Base-by-base conservation (phyloP, 345 rosid genomes). In the Iberis pinnata region DNA sequence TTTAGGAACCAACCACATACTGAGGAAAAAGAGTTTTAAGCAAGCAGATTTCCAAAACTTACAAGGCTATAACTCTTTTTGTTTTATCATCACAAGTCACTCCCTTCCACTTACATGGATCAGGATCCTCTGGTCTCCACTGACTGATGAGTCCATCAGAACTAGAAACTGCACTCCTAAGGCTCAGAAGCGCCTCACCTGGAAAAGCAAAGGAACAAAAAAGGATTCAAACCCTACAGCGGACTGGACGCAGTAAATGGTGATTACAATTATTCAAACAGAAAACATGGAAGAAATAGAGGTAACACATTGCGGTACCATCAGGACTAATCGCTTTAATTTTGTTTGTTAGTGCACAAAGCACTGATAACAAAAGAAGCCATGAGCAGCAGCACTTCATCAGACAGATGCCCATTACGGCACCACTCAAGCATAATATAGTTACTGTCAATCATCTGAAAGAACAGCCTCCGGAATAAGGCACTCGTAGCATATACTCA, bases 61-160 rank as follows among this genome's bases (percentile, higher is more conserved):
- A 92, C 98, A 92, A 64, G 69, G 72, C 61, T 44, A 76, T 63
- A 37, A 92, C 98, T 80, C 84, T 79, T 82, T 88, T 88, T 43
- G 89, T 74, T 63, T 72, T 78, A 1, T 6, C 27, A 76, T 88
- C 88, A 60, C 98, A 92, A 40, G 72, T 72, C 59, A 92, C 93
- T 44, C 98, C 96, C 68, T 79, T 81, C 98, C 98, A 92, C 44
- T 69, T 70, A 73, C 98, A 92, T 50, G 98, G 98, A 56, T 92
- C 89, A 17, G 89, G 83, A 78, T 85, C 98, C 83, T 88, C 98
- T 8, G 95, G 96, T 70, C 96, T 88, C 96, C 98, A 90, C n/a
- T 67, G 70, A 65, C 70, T 60, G 62, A 90, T 80, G 44, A 76
- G 38, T 53, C 84, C 84, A 69, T 90, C 88, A 29, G 98, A 84